Percentiles rank a stretch among this genome's conserved stretches.
These are phyloP conservation scores for Nakazawaea ishiwadae DNA, from an alignment of 805 yeast species.

Conservation along the genomic window DNA sequence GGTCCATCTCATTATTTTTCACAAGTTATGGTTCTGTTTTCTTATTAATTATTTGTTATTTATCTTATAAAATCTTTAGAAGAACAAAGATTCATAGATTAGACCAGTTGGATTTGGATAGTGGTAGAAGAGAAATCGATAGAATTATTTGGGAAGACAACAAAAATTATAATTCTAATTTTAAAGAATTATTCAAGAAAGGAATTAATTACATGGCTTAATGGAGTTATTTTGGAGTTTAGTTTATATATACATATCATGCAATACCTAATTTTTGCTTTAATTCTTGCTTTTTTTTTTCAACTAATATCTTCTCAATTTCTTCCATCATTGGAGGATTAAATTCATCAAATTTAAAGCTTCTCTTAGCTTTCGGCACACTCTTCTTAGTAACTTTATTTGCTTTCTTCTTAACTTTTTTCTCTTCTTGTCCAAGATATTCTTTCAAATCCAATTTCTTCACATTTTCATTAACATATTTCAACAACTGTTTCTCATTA, in stretches of 20 bases:
- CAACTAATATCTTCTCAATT: constrained; percentile 42
- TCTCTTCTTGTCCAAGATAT: constrained; percentile 40
- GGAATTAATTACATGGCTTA: neutral
- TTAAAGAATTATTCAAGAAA: constrained; percentile 26
- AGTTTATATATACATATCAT: neutral
- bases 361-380: constrained; percentile 1
- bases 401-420: constrained; percentile 14
- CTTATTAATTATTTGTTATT: constrained; percentile 37
- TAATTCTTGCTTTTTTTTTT: constrained; percentile 37
- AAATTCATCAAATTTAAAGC: constrained; percentile 20
- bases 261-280: constrained; percentile 28
- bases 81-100: constrained; percentile 64
- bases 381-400: constrained; percentile 1
- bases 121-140: constrained; percentile 83
- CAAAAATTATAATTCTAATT: constrained; percentile 26
- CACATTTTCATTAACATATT: constrained; percentile 17
- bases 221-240: neutral
- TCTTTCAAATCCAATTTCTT: constrained; percentile 20
- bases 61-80: constrained; percentile 48
- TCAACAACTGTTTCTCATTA: constrained; percentile 14
- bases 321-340: constrained; percentile 32
- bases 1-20: constrained; percentile 47
- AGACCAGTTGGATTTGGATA: constrained; percentile 75
- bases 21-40: constrained; percentile 51
- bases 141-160: constrained; percentile 80